These are phyloP conservation scores for Ampelocalamus luodianensis DNA, from an alignment of 176 grass and related monocot species.

Conservation along the genomic window DNA sequence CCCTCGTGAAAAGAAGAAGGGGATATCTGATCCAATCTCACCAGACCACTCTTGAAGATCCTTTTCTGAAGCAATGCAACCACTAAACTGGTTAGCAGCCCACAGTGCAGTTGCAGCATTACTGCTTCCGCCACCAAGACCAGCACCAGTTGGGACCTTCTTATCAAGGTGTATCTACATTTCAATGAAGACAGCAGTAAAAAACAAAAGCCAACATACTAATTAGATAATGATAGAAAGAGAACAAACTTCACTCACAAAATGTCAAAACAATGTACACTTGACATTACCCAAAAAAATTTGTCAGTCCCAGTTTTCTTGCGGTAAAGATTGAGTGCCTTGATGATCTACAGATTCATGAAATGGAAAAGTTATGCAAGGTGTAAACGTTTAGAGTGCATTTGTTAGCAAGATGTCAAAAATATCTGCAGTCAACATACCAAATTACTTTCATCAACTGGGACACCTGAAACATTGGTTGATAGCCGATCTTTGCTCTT, in stretches of 20 bases:
- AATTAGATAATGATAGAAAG: conserved; percentile 12
- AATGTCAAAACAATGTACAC: conserved; percentile 17
- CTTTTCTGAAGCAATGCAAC: conserved; percentile 86
- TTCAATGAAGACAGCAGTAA: conserved; percentile 15
- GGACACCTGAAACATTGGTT: conserved; percentile 87
- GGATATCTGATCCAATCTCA: conserved; percentile 98
- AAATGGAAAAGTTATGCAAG: conserved; percentile 24
- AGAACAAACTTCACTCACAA: not conserved
- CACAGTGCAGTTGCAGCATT: conserved; percentile 98
- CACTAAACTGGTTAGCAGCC: conserved; percentile 98
- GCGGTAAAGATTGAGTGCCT: conserved; percentile 92
- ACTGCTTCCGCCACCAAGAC: conserved; percentile 96
- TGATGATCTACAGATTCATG: conserved; percentile 77
- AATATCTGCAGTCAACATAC: conserved; percentile 45
- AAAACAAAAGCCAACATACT: conserved; percentile 2
- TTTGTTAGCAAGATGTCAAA: not conserved
- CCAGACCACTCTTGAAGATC: conserved; percentile 97
- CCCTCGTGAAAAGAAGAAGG: conserved; percentile 95
- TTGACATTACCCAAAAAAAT: conserved; percentile 79
- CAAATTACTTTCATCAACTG: conserved; percentile 92
- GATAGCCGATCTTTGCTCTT: conserved; percentile 88
- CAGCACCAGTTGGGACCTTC: conserved; percentile 97
- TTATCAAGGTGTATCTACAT: conserved; percentile 96
- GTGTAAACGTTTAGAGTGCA: conserved; percentile 27
- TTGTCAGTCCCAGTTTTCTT: conserved; percentile 95